phyloP scores from a whole-genome alignment of 2,329 filamentous ascomycete species.

The Fusarium sp. region DNA sequence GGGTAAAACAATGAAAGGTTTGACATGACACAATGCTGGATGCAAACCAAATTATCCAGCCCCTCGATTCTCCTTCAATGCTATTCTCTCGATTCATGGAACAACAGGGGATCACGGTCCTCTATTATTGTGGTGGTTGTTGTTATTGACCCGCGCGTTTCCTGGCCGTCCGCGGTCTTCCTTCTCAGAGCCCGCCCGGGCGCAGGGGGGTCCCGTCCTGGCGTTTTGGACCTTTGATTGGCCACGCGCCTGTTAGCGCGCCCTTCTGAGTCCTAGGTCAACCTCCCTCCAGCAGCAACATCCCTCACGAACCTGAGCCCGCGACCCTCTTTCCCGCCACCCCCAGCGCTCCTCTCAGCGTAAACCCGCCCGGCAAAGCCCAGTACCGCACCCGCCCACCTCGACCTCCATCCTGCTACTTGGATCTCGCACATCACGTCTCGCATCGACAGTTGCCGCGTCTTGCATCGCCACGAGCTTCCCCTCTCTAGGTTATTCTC shows the following conservation, averaged over 20 bases:
- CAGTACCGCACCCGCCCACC: constrained; percentile 36
- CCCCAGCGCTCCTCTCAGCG: constrained; percentile 35
- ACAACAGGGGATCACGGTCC: constrained; percentile 26
- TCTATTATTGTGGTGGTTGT: constrained; percentile 43
- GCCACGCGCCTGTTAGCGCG: constrained; percentile 37
- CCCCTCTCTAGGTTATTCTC: constrained; percentile 14
- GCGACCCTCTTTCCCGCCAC: constrained; percentile 41
- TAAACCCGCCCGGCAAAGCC: constrained; percentile 22
- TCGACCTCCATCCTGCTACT: constrained; percentile 35
- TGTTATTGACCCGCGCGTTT: constrained; percentile 45
- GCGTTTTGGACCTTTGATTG: constrained; percentile 34
- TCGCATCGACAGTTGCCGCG: constrained; percentile 31
- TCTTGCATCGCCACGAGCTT: constrained; percentile 30
- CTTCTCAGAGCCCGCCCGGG: constrained; percentile 23
- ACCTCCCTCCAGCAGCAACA: constrained; percentile 43
- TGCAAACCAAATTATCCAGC: constrained; percentile 1
- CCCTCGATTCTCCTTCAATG: constrained; percentile 1
- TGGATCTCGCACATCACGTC: constrained; percentile 37
- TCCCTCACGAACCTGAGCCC: constrained; percentile 37
- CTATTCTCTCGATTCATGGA: constrained; percentile 13
- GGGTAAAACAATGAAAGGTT: neutral
- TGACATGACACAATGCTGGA: neutral
- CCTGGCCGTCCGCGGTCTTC: constrained; percentile 42
- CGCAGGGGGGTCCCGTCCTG: constrained; percentile 23
- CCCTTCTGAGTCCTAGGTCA: constrained; percentile 38